Base-by-base conservation (phyloP, 148 eudicot genomes). In the Gaultheria prostrata region DNA sequence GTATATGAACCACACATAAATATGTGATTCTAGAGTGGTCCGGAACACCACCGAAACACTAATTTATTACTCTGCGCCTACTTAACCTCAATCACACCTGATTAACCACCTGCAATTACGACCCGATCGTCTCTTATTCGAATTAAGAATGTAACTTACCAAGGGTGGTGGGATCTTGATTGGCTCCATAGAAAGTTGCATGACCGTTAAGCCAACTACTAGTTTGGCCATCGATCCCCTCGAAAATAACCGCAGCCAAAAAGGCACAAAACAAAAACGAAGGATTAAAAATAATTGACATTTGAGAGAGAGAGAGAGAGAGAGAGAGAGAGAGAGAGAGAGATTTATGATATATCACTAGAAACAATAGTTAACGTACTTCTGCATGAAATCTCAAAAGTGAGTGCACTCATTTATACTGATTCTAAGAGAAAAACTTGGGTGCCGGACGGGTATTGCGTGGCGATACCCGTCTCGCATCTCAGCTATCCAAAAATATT, bases 111-210 rank as follows among this genome's bases (percentile, higher is more conserved):
- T 45, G 21, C 5, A 72, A 2, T 43, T 18, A 15, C 3, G 17
- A 54, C 20, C 57, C 21, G 17, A 54, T 54, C 20, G 57, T 20
- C 20, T 4, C 57, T 17, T 54, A 54, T 4, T 54, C 57, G 17
- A 54, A 54, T 53, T 53, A 18, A 53, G 57, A 15, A 17, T 53
- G 57, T 77, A 30, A 65, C 90, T 78, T 91, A 94, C 98, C 96
- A 83, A 93, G 92, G 54, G 98, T 83, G 76, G 89, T 76, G 0
- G 96, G 98, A 77, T 88, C 86, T 84, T 92, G 93, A 79, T 91
- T 83, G 57, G 89, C 86, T 13, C 98, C 96, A 79, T 94, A 94
- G 85, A 84, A 94, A 61, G 98, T 94, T 50, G 98, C 98, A 88
- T 89, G 95, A 80, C 90, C 97, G 80, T 84, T 86, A 39, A 84